Base-by-base conservation (phyloP, 2,329 filamentous ascomycete genomes). In the Penicillium sp. region DNA sequence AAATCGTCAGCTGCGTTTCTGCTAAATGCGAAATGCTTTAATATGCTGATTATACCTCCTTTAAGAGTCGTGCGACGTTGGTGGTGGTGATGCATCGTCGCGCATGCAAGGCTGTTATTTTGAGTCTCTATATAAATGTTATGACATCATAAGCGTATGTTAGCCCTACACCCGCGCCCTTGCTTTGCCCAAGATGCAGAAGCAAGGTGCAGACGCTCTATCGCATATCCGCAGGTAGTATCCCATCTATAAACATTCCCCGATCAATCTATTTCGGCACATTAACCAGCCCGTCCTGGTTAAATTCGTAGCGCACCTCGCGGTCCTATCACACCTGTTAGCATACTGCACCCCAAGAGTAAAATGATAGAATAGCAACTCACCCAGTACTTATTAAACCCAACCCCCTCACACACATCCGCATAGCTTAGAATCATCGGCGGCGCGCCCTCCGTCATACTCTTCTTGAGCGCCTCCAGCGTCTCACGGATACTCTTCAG, bases 381-480 rank as follows among this genome's bases (percentile, higher is more conserved):
- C 61, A 74, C 74, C 72, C 75, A 80, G 60, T 81, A 81, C 41
- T 79, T 76, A 55, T 78, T 77, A 56, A 83, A 83, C 0, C 81
- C 81, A 30, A 83, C 80, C 0, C 78, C 78, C 13, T 80, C 76
- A 45, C 79, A 82, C 0, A 83, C 80, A 50, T 84, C 78, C 0
- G 69, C 69, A 60, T 81, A 82, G 0, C 75, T 74, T n/a, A 83
- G 63, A 48, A 83, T 78, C 65, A 75, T 76, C 1, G 81, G 81
- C 5, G 81, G 81, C 3, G 74, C 72, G 0, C 81, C 81, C 5
- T 75, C 70, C 0, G 71, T 75, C 67, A 83, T 72, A 26, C 75
- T 79, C 26, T 69, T 70, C 67, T 83, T 83, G 30, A 83, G 51
- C 1, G 63, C 69, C 44, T 76, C 71, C 61, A 76, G 55, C 17